These are phyloP conservation scores for Phaeolepiota aurea DNA, from an alignment of 768 basidiomycete genomes.

Conservation along the genomic window DNA sequence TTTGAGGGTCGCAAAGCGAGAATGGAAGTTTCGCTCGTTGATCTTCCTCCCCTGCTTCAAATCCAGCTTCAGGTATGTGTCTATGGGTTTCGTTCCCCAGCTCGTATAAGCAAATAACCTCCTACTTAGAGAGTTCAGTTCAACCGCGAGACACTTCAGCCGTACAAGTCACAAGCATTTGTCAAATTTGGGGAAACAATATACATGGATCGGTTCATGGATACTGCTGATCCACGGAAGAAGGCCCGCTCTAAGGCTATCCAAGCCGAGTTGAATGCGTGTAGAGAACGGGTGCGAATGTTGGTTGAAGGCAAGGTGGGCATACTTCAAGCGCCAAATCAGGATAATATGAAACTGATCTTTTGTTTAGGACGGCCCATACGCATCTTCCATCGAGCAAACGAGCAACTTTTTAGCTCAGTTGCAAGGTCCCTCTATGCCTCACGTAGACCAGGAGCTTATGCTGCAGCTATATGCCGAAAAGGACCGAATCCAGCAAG, in stretches of 20 bases:
- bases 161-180: slow-evolving; percentile 95
- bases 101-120: slow-evolving; percentile 3
- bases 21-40: slow-evolving; percentile 81
- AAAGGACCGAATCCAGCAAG: slow-evolving; percentile 37
- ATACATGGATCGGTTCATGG: slow-evolving; percentile 88
- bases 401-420: slow-evolving; percentile 50
- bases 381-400: slow-evolving; percentile 43
- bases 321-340: slow-evolving; percentile 2
- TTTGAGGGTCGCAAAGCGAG: slow-evolving; percentile 80
- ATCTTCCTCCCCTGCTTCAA: slow-evolving; percentile 85
- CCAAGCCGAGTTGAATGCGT: slow-evolving; percentile 53
- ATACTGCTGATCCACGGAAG: slow-evolving; percentile 63
- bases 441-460: slow-evolving; percentile 56
- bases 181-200: slow-evolving; percentile 85
- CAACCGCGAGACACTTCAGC: slow-evolving; percentile 83
- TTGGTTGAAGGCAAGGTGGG: slow-evolving; percentile 68
- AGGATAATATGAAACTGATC: slow-evolving; percentile 3
- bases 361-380: slow-evolving; percentile 49
- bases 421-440: slow-evolving; percentile 31
- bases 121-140: slow-evolving; percentile 78
- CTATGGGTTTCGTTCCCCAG: not conserved
- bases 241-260: slow-evolving; percentile 63
- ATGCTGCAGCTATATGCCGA: slow-evolving; percentile 45
- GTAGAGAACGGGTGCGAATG: slow-evolving; percentile 59
- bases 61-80: slow-evolving; percentile 84